Conservation (phyloP, 106 monocot species). For the Agapanthus africanus region DNA sequence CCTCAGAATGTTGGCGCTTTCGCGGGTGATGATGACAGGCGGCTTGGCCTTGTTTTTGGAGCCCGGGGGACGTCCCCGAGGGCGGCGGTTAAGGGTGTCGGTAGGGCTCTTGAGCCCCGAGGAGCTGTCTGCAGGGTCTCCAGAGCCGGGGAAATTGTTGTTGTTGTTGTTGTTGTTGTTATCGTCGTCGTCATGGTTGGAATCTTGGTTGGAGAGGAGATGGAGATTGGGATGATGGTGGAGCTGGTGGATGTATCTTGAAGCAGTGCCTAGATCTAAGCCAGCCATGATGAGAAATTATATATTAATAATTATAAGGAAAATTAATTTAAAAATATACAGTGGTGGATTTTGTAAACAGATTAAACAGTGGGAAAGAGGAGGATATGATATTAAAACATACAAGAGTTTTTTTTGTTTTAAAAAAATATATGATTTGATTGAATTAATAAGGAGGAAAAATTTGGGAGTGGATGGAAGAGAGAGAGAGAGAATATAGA, state of each 20-base stretch:
- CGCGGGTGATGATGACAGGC: constrained; percentile 54
- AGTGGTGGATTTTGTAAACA: constrained; percentile 6
- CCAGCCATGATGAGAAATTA: constrained; percentile 40
- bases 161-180: background rate
- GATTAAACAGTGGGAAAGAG: constrained; percentile 6
- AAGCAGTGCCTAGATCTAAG: constrained; percentile 38
- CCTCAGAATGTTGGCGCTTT: constrained; percentile 50
- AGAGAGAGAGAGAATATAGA: too few species aligned
- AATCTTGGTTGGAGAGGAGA: constrained; percentile 17
- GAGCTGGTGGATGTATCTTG: constrained; percentile 32
- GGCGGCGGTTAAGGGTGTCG: constrained; percentile 8
- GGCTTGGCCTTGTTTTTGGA: constrained; percentile 69
- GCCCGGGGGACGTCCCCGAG: constrained; percentile 42
- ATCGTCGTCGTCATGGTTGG: constrained; percentile 4
- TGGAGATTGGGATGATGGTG: constrained; percentile 35
- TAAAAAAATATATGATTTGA: too few species aligned
- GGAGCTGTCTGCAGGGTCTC: background rate
- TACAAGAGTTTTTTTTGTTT: too few species aligned
- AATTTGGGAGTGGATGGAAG: too few species aligned
- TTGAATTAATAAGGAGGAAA: constrained; percentile 30
- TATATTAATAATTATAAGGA: too few species aligned
- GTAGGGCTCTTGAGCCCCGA: constrained; percentile 6
- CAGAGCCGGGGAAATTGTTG: too few species aligned
- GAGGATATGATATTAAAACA: too few species aligned
- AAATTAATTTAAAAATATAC: constrained; percentile 6